Evolutionary conservation across 495 filamentous ascomycete genomes (phyloP), one percentile per base, ranked within the genome.

Genomic region (Lophiotrema nucula): DNA sequence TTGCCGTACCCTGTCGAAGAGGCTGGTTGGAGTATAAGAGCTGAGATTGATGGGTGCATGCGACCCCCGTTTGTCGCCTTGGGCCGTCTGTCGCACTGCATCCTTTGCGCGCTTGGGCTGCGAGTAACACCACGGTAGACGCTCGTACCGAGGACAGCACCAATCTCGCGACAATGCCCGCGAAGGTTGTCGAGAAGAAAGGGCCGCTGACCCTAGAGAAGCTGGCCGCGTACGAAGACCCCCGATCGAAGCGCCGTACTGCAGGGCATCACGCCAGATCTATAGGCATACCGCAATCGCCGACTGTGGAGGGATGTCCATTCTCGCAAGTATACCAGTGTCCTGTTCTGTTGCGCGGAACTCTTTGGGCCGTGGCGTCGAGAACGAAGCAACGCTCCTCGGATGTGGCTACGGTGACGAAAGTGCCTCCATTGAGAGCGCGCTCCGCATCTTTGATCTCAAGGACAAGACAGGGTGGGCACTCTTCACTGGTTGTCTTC

Each of bases 281-380:
- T 78, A 87, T 85, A 0, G 87, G 81, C 74, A 81, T 81, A 10
- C 87, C 88, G 67, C 88, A 92, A 57, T 90, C 81, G 0, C 87
- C 86, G 28, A 89, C 73, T 0, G 86, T 86, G 61, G 90, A 90
- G 25, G 86, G 83, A 70, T 89, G 82, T 0, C 80, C 79, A 69
- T 89, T 88, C 38, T 51, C 68, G 56, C 85, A 89, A 15, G 76
- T 76, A 69, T 88, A 89, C 86, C 83, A 88, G 67, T 87, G 83
- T 0, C 53, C 42, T 11, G 69, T 70, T 0, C 61, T 59, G 4
- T 38, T 33, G 28, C 67, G 68, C n/a, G n/a, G n/a, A n/a, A n/a
- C n/a, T n/a, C n/a, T n/a, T n/a, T n/a, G n/a, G n/a, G n/a, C n/a
- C n/a, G n/a, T n/a, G n/a, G n/a, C n/a, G n/a, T n/a, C n/a, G n/a